These are phyloP conservation scores for Ophiostoma tasmaniense DNA, from an alignment of 2,329 filamentous ascomycete species.

Conservation along the genomic window DNA sequence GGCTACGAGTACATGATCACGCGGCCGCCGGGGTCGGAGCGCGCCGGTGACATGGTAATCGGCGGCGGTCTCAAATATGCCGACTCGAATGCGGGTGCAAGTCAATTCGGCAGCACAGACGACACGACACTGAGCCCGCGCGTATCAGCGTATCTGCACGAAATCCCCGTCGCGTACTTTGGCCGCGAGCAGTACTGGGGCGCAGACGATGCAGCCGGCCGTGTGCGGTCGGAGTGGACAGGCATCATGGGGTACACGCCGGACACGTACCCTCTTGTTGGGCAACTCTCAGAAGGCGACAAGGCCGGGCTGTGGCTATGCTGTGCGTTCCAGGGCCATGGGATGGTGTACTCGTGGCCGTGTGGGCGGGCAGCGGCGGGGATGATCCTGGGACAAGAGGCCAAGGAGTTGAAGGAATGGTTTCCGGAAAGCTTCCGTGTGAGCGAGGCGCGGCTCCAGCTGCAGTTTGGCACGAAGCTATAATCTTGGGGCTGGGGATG, in stretches of 20 bases:
- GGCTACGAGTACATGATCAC: conserved; percentile 63
- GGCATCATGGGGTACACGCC: conserved; percentile 50
- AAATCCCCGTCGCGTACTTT: conserved; percentile 41
- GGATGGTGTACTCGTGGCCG: conserved; percentile 56
- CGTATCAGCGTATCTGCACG: conserved; percentile 40
- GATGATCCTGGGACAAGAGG: conserved; percentile 37
- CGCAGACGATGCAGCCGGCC: conserved; percentile 32
- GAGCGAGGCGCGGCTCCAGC: conserved; percentile 34
- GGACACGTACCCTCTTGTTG: conserved; percentile 46
- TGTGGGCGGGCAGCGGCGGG: conserved; percentile 47
- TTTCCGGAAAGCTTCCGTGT: conserved; percentile 45
- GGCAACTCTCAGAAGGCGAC: conserved; percentile 37
- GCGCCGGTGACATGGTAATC: conserved; percentile 48
- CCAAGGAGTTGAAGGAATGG: conserved; percentile 35
- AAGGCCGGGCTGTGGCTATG: conserved; percentile 41
- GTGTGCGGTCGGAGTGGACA: conserved; percentile 37
- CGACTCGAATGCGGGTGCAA: conserved; percentile 19
- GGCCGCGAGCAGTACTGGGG: conserved; percentile 40
- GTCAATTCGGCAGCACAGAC: conserved; percentile 47
- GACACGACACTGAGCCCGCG: conserved; percentile 43
- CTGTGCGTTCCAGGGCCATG: conserved; percentile 57
- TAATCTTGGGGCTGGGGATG: neutral
- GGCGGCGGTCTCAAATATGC: conserved; percentile 43
- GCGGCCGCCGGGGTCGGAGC: conserved; percentile 37
- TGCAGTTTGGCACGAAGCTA: neutral